Evolutionary conservation across 768 basidiomycete species (phyloP), one percentile per base, ranked within the genome.

Genomic region (Cystofilobasidium macerans): DNA sequence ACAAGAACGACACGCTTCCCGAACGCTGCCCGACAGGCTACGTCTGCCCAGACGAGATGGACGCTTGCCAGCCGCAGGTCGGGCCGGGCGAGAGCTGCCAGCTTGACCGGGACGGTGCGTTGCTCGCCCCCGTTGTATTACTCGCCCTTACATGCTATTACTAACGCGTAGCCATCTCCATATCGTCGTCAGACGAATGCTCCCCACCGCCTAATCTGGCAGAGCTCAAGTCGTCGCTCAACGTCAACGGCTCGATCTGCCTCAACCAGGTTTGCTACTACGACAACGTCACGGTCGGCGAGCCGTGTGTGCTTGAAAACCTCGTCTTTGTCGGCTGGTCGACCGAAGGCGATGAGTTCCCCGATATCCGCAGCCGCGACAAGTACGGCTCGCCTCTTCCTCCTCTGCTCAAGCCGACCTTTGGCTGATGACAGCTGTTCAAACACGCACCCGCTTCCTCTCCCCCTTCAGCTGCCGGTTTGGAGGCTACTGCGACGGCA

Each of bases 171-270:
- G 12, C 14, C 61, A 8, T 30, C 61, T 20, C n/a, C 32, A 18
- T 30, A 28, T 14, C 18, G 35, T 33, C 28, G 9, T 26, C 71
- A 92, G 91, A 94, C 71, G 81, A 90, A 77, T 92, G 89, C 71
- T 78, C 81, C 71, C 78, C 79, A 0, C 87, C 89, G 8, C 81
- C 83, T 6, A 86, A 90, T 72, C 82, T 77, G 71, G 75, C 75
- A 64, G 82, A 76, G 35, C 72, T 77, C n/a, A 69, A 71, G 8
- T 75, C 86, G 42, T 81, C 83, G 45, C 86, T 65, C 71, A 88
- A 92, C 75, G 78, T 84, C 69, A 89, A 93, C 72, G 89, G 89
- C 33, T 83, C 87, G 3, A 80, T 91, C 24, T 93, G 91, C 74
- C 80, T 94, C 59, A 87, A 89, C 72, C 85, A 84, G 72, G 51